A percentile compares a stretch with the other conserved stretches of the same genome.
These are phyloP conservation scores for Marasmius tenuissimus DNA, from an alignment of 1,284 basidiomycete genomes.

Conservation along the genomic window DNA sequence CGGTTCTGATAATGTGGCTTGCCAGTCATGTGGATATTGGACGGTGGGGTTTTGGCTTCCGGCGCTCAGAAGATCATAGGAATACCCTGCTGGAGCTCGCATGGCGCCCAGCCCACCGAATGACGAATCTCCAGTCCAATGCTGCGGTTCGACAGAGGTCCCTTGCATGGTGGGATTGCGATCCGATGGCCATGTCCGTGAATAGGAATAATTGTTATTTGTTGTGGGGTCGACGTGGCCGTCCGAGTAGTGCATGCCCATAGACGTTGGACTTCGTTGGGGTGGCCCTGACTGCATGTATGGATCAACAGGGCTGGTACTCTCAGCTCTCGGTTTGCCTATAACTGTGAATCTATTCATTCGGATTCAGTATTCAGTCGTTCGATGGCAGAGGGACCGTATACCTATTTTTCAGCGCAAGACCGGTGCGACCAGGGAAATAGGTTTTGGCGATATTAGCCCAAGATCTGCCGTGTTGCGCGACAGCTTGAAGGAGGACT, in stretches of 20 bases:
- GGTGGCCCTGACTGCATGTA: neutral
- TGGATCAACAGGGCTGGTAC: neutral
- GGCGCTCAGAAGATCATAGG: neutral
- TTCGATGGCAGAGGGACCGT: no score
- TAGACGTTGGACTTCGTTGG: neutral
- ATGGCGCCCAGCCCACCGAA: neutral
- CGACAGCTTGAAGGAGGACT: slow-evolving; percentile 48
- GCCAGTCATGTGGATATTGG: neutral
- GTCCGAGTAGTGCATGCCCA: neutral
- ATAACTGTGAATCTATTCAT: neutral
- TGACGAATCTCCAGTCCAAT: neutral
- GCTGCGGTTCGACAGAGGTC: neutral
- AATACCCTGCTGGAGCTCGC: neutral
- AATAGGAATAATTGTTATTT: neutral
- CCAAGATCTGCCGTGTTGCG: slow-evolving; percentile 55
- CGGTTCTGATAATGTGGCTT: neutral
- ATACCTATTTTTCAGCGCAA: slow-evolving; percentile 57
- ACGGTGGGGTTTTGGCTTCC: neutral
- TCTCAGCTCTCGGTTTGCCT: neutral
- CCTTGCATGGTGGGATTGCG: neutral
- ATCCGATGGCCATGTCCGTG: neutral
- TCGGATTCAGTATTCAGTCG: neutral
- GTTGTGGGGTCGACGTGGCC: neutral
- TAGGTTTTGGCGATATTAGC: slow-evolving; percentile 57
- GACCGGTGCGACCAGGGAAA: slow-evolving; percentile 56